phyloP scores from a whole-genome alignment of 2,329 filamentous ascomycete species.

The Thielaviopsis musarum region DNA sequence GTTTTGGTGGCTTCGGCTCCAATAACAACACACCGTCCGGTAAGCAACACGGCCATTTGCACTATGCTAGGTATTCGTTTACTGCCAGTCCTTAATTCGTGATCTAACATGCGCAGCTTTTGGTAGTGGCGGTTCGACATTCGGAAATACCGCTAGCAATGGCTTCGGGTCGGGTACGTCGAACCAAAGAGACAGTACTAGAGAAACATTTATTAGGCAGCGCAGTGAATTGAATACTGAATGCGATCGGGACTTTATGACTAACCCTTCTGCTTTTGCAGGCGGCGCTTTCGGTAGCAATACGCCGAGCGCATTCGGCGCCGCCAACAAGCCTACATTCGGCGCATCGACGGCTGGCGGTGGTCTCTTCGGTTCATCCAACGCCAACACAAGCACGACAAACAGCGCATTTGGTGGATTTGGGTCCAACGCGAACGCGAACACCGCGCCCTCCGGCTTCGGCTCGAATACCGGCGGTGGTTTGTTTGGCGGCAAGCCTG shows the following conservation, averaged over 20 bases:
- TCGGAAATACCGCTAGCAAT: slow-evolving; percentile 24
- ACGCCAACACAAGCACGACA: slow-evolving; percentile 21
- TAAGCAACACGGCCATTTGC: slow-evolving; percentile 1
- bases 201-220: background rate
- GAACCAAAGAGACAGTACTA: slow-evolving; percentile 17
- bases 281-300: slow-evolving; percentile 15
- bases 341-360: slow-evolving; percentile 29
- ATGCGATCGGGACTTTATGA: slow-evolving; percentile 2
- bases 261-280: slow-evolving; percentile 11
- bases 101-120: slow-evolving; percentile 9
- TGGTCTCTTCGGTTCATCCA: slow-evolving; percentile 24
- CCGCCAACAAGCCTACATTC: slow-evolving; percentile 32
- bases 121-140: slow-evolving; percentile 23
- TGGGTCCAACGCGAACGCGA: slow-evolving; percentile 18
- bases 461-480: slow-evolving; percentile 19
- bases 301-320: slow-evolving; percentile 22
- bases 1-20: slow-evolving; percentile 30
- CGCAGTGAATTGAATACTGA: background rate
- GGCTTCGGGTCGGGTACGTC: slow-evolving; percentile 21
- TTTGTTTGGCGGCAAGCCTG: slow-evolving; percentile 36
- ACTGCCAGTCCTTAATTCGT: slow-evolving; percentile 19
- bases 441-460: slow-evolving; percentile 13
- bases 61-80: slow-evolving; percentile 20
- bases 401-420: slow-evolving; percentile 22
- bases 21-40: slow-evolving; percentile 20